Base-by-base conservation (phyloP, 2,329 filamentous ascomycete genomes). In the Fusarium subtropicale region DNA sequence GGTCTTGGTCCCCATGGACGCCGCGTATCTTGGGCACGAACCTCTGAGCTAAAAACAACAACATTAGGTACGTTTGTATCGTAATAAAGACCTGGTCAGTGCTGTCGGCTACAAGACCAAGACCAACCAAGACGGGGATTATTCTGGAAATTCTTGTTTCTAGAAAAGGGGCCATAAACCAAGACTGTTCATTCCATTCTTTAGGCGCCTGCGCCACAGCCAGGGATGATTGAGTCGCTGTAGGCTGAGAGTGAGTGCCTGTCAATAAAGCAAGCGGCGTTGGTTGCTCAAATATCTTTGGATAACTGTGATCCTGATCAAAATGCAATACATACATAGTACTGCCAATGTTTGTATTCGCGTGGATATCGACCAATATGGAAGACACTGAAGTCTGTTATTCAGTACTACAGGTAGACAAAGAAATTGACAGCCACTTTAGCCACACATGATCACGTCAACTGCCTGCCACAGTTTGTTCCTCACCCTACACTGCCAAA, bases 1-100 rank as follows among this genome's bases (percentile, higher is more conserved):
- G 48, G 61, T 57, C 51, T 62, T 64, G 50, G 57, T 63, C 56
- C 56, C 61, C 56, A 42, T 48, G 36, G 30, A 58, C 59, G 31
- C 65, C 58, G 67, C 62, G 67, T 71, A 64, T 67, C 51, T 69
- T 22, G 54, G 30, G 47, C 60, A 66, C 41, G 42, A 65, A 44
- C 54, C 39, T 53, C 30, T 54, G 47, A 60, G 61, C 54, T 65
- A 66, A 65, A 65, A 68, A 56, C 60, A 68, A 62, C 59, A 20
- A 42, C 44, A 54, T 69, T 67, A 64, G 56, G 62, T 70, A 64
- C 69, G 66, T 72, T 66, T 67, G 34, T 66, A 59, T 42, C 52
- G 44, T 53, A 45, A 50, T 56, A 55, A 48, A 65, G 44, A 52
- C 54, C 44, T 71, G 58, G 67, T 68, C 67, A 68, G 48, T 60